Conservation (phyloP, 345 rosid species). For the Lepidium aucheri region DNA sequence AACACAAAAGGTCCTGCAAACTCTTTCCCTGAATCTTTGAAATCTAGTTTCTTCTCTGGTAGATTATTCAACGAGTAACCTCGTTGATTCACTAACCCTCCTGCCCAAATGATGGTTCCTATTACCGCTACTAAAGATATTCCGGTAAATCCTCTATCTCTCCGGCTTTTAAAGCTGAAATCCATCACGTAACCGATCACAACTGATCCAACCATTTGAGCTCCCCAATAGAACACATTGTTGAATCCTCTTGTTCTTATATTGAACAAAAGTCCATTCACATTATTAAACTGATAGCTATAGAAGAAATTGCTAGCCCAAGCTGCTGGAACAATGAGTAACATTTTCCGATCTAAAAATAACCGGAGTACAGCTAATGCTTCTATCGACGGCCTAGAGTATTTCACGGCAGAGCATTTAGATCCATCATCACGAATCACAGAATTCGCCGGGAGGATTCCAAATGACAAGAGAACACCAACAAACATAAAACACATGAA, state of each 20-base stretch:
- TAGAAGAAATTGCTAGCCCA: conserved; percentile 94
- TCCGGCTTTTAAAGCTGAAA: conserved; percentile 63
- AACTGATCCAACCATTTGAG: conserved; percentile 74
- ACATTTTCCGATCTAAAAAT: conserved; percentile 60
- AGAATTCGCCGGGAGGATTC: conserved; percentile 40
- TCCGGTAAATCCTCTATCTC: conserved; percentile 66
- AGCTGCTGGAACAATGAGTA: conserved; percentile 66
- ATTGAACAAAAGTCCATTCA: conserved; percentile 54
- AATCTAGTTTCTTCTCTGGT: conserved; percentile 46
- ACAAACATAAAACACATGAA: conserved; percentile 79
- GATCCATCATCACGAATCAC: conserved; percentile 60
- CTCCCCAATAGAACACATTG: conserved; percentile 92
- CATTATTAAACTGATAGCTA: conserved; percentile 75
- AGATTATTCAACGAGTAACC: conserved; percentile 29
- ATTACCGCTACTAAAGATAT: conserved; percentile 47
- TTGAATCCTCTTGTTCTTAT: conserved; percentile 79
- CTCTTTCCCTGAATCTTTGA: conserved; percentile 48
- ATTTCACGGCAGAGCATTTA: conserved; percentile 42
- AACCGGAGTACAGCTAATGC: conserved; percentile 32
- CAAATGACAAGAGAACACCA: conserved; percentile 48
- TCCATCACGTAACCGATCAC: conserved; percentile 70
- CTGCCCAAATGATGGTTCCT: conserved; percentile 73
- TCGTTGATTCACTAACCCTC: conserved; percentile 72
- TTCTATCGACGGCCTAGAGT: conserved; percentile 41
- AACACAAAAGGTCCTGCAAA: conserved; percentile 71